These are phyloP conservation scores for Ciborinia camelliae DNA, from an alignment of 2,329 filamentous ascomycete species.

Conservation along the genomic window DNA sequence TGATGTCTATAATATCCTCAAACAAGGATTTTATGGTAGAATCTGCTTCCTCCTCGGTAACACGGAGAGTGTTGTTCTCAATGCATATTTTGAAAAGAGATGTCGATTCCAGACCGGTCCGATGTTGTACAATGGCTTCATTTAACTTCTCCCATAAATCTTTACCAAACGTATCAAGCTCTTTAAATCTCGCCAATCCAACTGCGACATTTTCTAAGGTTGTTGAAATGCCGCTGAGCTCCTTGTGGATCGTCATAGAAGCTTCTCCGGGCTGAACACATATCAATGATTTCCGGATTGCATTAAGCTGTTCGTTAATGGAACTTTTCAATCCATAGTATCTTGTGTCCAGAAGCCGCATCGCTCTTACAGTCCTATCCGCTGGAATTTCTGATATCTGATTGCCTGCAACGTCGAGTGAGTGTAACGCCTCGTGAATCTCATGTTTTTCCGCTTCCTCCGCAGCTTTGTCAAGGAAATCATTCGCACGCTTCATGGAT, in stretches of 20 bases:
- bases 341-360: constrained; percentile 62
- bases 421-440: constrained; percentile 54
- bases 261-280: constrained; percentile 55
- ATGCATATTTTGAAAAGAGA: constrained; percentile 43
- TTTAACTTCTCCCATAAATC: constrained; percentile 62
- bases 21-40: constrained; percentile 51
- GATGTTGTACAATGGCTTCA: constrained; percentile 56
- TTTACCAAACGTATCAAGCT: constrained; percentile 57
- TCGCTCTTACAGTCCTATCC: constrained; percentile 58
- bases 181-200: constrained; percentile 57
- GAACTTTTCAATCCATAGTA: constrained; percentile 63
- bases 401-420: constrained; percentile 59
- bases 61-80: constrained; percentile 44
- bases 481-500: constrained; percentile 55
- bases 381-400: constrained; percentile 58
- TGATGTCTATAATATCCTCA: constrained; percentile 49
- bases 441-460: constrained; percentile 51
- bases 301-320: constrained; percentile 63
- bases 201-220: constrained; percentile 52
- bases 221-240: constrained; percentile 41
- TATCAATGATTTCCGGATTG: constrained; percentile 69
- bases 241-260: constrained; percentile 50
- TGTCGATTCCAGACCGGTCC: constrained; percentile 47
- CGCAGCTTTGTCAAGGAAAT: constrained; percentile 61
- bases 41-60: constrained; percentile 44